Conservation (phyloP, 2,329 filamentous ascomycete species). For the Scedosporium aurantiacum region DNA sequence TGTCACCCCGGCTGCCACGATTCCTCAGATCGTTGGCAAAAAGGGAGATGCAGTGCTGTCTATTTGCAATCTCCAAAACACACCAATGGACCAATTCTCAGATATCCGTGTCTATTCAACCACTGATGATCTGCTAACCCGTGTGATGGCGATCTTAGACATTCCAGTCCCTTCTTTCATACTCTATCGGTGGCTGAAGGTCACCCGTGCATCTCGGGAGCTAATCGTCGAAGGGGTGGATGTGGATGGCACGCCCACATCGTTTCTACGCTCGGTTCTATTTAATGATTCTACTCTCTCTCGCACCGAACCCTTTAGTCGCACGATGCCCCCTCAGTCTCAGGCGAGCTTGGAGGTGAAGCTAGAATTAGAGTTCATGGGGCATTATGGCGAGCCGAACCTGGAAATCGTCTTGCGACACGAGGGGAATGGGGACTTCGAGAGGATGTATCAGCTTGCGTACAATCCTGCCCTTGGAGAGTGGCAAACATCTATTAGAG, state of each 20-base stretch:
- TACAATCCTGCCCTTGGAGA: too few species aligned
- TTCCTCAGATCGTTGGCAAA: constrained; percentile 24
- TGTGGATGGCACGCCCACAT: constrained; percentile 27
- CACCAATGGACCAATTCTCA: constrained; percentile 24
- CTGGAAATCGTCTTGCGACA: constrained; percentile 10
- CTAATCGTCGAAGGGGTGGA: constrained; percentile 25
- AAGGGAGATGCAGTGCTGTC: constrained; percentile 21
- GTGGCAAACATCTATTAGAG: too few species aligned
- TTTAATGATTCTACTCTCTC: constrained; percentile 24
- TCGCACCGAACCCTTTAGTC: constrained; percentile 25
- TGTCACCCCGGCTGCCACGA: constrained; percentile 28
- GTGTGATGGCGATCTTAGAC: not conserved
- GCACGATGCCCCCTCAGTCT: constrained; percentile 16
- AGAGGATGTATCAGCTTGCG: too few species aligned
- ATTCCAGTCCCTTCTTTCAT: not conserved
- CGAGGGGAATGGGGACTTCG: too few species aligned
- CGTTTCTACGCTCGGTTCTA: constrained; percentile 28
- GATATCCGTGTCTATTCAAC: constrained; percentile 23
- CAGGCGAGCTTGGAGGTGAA: constrained; percentile 15
- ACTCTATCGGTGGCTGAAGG: not conserved
- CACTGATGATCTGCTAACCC: not conserved
- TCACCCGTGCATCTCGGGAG: constrained; percentile 6
- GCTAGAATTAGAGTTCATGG: constrained; percentile 35
- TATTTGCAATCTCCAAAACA: constrained; percentile 36
- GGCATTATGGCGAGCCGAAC: constrained; percentile 32